Evolutionary conservation across 2,329 filamentous ascomycete species (phyloP).

Genomic region (Pezicula rhizophila): DNA sequence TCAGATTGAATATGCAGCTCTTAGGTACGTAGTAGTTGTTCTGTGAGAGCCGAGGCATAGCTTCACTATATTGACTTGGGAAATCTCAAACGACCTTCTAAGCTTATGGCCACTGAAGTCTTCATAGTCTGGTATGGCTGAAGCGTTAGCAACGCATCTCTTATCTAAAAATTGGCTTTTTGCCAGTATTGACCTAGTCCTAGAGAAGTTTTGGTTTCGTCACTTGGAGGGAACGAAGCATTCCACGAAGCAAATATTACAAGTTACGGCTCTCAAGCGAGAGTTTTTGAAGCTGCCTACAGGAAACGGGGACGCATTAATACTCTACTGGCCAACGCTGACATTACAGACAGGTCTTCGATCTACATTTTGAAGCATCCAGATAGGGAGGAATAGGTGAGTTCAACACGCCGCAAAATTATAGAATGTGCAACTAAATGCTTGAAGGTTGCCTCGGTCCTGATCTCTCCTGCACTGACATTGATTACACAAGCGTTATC

Average conservation of each 20-base stretch:
- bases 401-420: background rate
- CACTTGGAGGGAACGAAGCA: constrained; percentile 25
- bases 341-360: constrained; percentile 35
- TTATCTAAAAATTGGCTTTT: constrained; percentile 26
- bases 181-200: constrained; percentile 32
- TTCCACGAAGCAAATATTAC: constrained; percentile 40
- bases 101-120: too few relatives aligned
- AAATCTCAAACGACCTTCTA: too few relatives aligned
- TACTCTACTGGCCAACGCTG: constrained; percentile 43
- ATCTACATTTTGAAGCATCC: constrained; percentile 36
- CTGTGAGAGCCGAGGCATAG: too few relatives aligned
- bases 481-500: constrained; percentile 45
- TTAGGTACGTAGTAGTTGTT: too few relatives aligned
- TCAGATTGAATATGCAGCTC: too few relatives aligned
- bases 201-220: constrained; percentile 13
- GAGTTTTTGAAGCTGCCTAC: constrained; percentile 37
- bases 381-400: constrained; percentile 19
- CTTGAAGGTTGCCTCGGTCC: constrained; percentile 34
- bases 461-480: constrained; percentile 38
- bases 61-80: too few relatives aligned
- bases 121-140: constrained; percentile 40
- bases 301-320: constrained; percentile 40
- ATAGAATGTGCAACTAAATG: background rate
- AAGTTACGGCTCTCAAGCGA: constrained; percentile 38
- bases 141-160: constrained; percentile 32